Base-by-base conservation (phyloP, 305 asterid genomes). In the Fraxinus platypoda region DNA sequence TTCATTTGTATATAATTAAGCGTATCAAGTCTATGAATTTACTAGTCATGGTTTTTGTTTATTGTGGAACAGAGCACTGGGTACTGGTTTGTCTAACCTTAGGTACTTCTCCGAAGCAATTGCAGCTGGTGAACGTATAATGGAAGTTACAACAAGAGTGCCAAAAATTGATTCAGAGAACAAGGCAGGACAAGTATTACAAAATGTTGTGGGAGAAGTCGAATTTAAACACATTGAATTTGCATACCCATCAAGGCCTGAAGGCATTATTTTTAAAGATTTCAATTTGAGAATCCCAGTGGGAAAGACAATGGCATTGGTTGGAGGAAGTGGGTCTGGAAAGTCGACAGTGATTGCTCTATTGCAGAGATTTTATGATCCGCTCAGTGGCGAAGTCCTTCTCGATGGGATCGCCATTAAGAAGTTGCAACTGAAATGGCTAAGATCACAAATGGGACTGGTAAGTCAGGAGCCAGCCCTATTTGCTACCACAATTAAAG, bases 401-500 rank as follows among this genome's bases (percentile, higher is more conserved):
- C 83, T 94, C 0, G 98, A 97, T 83, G 99, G 96, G 0, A 90
- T 94, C 37, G 83, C 88, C 70, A 90, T 93, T 19, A 93, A 92
- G 76, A 92, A 89, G 85, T 64, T 97, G 87, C 98, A 94, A 49
- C 91, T 94, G 71, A 97, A 92, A 85, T 97, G 98, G 98, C 83
- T 97, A 49, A 93, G 99, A 90, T 92, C 98, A 21, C 98, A 92
- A 81, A 97, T 94, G 99, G 99, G 99, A 25, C 79, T 96, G 54
- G 99, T 96, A 2, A 96, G 99, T 82, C 99, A 97, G 73, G 99
- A 97, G 85, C 99, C 99, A 3, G 94, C 98, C 1, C 92, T 97
- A 6, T 97, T 91, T 38, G 99, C 97, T 1, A 94, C 98, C 25
- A 86, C 98, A 2, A 94, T 97, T 37, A 93, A 90, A 78, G 99